These are phyloP conservation scores for Kluyveromyces dobzhanskii DNA, from an alignment of 805 yeast species.

Conservation along the genomic window DNA sequence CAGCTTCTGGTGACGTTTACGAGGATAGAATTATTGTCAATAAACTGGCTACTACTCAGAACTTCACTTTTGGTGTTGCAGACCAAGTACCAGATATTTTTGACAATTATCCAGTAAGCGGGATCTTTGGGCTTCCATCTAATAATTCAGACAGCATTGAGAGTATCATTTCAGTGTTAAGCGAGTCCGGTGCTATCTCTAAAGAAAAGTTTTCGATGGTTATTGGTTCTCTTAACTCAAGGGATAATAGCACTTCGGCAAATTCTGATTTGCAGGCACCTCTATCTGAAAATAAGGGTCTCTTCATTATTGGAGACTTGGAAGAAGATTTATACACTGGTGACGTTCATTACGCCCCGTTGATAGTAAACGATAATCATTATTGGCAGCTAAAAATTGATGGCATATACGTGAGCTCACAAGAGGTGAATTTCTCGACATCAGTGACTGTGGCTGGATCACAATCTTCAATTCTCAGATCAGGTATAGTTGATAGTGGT, in stretches of 20 bases:
- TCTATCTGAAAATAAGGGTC: conserved; percentile 29
- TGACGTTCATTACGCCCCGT: conserved; percentile 33
- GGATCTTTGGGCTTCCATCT: conserved; percentile 53
- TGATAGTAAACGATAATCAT: conserved; percentile 28
- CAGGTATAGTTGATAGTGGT: conserved; percentile 55
- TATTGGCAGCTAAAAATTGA: conserved; percentile 48
- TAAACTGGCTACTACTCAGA: conserved; percentile 27
- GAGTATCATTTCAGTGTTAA: conserved; percentile 36
- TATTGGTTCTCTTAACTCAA: conserved; percentile 30
- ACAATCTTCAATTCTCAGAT: conserved; percentile 23
- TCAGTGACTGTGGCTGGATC: conserved; percentile 9
- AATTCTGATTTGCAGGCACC: not conserved
- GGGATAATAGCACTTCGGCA: conserved; percentile 1
- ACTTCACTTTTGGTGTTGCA: conserved; percentile 49
- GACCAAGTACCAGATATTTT: conserved; percentile 45
- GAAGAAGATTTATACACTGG: conserved; percentile 32
- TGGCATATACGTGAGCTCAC: conserved; percentile 30
- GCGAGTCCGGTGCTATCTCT: conserved; percentile 29
- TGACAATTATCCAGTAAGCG: conserved; percentile 44
- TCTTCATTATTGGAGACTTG: conserved; percentile 37
- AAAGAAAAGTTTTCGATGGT: conserved; percentile 37
- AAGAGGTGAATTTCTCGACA: conserved; percentile 28
- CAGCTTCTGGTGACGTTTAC: conserved; percentile 42
- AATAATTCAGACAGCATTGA: conserved; percentile 29
- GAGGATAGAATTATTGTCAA: conserved; percentile 29